phyloP scores from a whole-genome alignment of 2,329 filamentous ascomycete species.

The Epichloe gansuensis region DNA sequence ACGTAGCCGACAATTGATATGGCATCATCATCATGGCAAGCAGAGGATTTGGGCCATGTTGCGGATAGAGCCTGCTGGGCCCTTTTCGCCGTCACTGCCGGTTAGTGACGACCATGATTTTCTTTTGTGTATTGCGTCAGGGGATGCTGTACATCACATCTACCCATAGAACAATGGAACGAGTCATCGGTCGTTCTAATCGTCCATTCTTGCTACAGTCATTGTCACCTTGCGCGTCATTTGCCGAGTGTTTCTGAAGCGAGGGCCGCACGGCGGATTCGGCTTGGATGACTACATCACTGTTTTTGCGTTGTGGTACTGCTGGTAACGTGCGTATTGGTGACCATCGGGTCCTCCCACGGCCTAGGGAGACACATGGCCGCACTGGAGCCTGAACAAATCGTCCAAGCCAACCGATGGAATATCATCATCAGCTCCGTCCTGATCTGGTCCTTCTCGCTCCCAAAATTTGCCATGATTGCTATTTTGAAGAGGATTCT shows the following conservation, averaged over 20 bases:
- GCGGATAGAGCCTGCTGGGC: slow-evolving; percentile 16
- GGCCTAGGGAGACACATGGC: slow-evolving; percentile 13
- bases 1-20: neutral
- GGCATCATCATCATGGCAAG: slow-evolving; percentile 1
- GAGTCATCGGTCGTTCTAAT: neutral
- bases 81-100: slow-evolving; percentile 12
- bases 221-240: slow-evolving; percentile 12
- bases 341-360: slow-evolving; percentile 12
- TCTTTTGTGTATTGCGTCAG: neutral
- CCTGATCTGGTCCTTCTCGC: slow-evolving; percentile 16
- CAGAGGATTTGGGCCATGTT: neutral
- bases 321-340: slow-evolving; percentile 13
- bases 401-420: slow-evolving; percentile 12
- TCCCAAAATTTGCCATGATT: slow-evolving; percentile 17
- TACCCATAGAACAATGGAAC: neutral
- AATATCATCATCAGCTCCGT: slow-evolving; percentile 15
- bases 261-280: slow-evolving; percentile 12
- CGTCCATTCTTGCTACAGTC: slow-evolving; percentile 5
- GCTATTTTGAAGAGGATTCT: slow-evolving; percentile 17
- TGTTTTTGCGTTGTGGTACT: slow-evolving; percentile 10
- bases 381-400: slow-evolving; percentile 2
- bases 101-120: slow-evolving; percentile 3
- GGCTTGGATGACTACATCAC: slow-evolving; percentile 16
- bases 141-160: neutral
- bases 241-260: slow-evolving; percentile 10